Evolutionary conservation across 2,329 filamentous ascomycete species (phyloP), one percentile per base, ranked within the genome.

Genomic region (Neocucurbitaria cava): DNA sequence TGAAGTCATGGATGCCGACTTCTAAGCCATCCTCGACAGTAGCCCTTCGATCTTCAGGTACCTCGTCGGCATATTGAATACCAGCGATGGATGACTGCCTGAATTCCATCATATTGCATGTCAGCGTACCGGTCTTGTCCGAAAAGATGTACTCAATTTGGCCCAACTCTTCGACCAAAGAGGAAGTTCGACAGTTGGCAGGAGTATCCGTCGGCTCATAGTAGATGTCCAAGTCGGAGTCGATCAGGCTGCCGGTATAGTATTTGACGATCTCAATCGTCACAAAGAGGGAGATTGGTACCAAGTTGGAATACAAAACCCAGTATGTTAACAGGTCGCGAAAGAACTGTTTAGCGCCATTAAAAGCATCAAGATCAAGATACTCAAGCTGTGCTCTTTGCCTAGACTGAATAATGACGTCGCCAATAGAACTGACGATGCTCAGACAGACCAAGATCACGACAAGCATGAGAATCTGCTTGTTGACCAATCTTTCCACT

Each of bases 71-170:
- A 71, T 99, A 99, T 77, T 96, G 94, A 48, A 98, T 88, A 23
- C 95, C 95, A 23, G 87, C 91, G 70, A 99, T 98, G 0, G 90
- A 90, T 69, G 91, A 96, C 76, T 98, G 92, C 73, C 92, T 92
- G 76, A 98, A 99, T 76, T 98, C 94, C 95, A 99, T 98, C 83
- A 92, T 88, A 72, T 98, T 98, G 78, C 93, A 96, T n/a, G 94
- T 98, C 69, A 98, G 81, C 3, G 94, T 98, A 39, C 94, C 94
- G 1, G 94, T 98, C 81, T 98, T 98, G 81, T 98, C 94, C 0
- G 92, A 97, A 75, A 99, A 99, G 61, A 99, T 95, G 70, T 96
- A 99, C 71, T 98, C 95, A 40, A 99, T 96, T 84, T 98, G 96
- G 50, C 95, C 95, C 40, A 99, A 80, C 72, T 99, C 96, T 78